Base-by-base conservation (phyloP, 768 basidiomycete genomes). In the Suillus subalutaceus region DNA sequence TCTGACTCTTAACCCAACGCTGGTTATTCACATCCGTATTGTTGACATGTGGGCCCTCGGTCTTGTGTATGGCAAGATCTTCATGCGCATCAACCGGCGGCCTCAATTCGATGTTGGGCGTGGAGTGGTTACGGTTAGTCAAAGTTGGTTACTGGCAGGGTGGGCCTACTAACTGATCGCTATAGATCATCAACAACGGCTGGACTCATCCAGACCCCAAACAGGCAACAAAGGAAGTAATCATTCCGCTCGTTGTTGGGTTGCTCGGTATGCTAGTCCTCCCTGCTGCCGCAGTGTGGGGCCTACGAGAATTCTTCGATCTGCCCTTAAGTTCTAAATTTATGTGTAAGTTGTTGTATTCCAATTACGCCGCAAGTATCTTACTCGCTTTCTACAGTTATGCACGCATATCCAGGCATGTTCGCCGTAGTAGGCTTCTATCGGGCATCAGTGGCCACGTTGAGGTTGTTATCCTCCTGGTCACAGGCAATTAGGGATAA, bases 41-140 rank as follows among this genome's bases (percentile, higher is more conserved):
- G 87, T 92, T 35, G 93, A 96, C 73, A 83, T 85, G 70, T 96
- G 93, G 93, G 89, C 92, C 0, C 80, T 93, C 53, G 93, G 93
- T 0, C 73, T 94, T 57, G 73, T 95, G 60, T 92, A 94, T 73
- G 82, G 84, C 66, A 93, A 93, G 79, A 90, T 95, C 62, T 82
- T 80, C 16, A 75, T 93, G 65, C 85, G 88, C 62, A 81, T 84
- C 4, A 84, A 84, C 18, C 69, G 76, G 58, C 80, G 85, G 48
- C 73, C 87, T 40, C 88, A 79, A 30, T 72, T 78, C 4, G 71
- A 37, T 83, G 71, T 26, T 82, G 86, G 23, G 76, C 84, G 44
- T 77, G 84, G 59, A 43, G 59, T 60, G 18, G 59, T 85, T 48
- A 79, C 83, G 70, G 91, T 92, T 70, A 3, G 75, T 71, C 43